Conservation (phyloP, 1,284 basidiomycete species). For the Thecaphora frezii region DNA sequence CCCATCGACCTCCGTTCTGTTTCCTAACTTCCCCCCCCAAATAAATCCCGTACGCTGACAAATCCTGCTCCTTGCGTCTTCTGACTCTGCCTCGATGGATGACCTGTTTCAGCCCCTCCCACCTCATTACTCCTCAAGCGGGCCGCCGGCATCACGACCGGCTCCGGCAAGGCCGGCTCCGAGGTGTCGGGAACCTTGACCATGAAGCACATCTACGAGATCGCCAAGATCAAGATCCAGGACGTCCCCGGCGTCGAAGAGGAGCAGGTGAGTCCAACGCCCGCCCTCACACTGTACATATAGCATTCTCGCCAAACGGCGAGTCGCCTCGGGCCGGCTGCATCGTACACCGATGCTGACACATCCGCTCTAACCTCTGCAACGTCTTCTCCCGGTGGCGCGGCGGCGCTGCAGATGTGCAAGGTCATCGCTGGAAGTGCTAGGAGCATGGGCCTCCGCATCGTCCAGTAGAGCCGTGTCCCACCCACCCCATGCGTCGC, state of each 20-base stretch:
- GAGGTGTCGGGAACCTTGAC: slow-evolving; percentile 79
- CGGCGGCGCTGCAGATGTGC: slow-evolving; percentile 31
- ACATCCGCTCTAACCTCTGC: background rate
- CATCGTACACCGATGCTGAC: background rate
- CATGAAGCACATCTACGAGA: slow-evolving; percentile 98
- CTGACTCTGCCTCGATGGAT: no score
- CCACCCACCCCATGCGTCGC: no score
- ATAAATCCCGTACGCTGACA: no score
- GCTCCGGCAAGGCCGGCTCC: slow-evolving; percentile 67
- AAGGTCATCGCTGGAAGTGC: slow-evolving; percentile 45
- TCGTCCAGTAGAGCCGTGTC: no score
- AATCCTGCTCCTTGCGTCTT: no score
- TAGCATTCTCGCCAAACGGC: background rate
- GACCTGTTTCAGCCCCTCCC: slow-evolving; percentile 84
- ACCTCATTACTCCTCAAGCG: slow-evolving; percentile 87
- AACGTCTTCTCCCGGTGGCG: background rate
- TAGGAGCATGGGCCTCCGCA: slow-evolving; percentile 44
- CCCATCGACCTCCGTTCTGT: no score
- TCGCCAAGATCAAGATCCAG: slow-evolving; percentile 91
- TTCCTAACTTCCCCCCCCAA: no score
- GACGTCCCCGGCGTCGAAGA: slow-evolving; percentile 63
- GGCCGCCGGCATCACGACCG: slow-evolving; percentile 86
- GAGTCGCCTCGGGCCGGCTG: background rate
- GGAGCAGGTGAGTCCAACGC: slow-evolving; percentile 38
- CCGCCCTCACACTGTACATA: background rate